Base-by-base conservation (phyloP, 2,329 filamentous ascomycete genomes). In the Chaetothyriales sp. region DNA sequence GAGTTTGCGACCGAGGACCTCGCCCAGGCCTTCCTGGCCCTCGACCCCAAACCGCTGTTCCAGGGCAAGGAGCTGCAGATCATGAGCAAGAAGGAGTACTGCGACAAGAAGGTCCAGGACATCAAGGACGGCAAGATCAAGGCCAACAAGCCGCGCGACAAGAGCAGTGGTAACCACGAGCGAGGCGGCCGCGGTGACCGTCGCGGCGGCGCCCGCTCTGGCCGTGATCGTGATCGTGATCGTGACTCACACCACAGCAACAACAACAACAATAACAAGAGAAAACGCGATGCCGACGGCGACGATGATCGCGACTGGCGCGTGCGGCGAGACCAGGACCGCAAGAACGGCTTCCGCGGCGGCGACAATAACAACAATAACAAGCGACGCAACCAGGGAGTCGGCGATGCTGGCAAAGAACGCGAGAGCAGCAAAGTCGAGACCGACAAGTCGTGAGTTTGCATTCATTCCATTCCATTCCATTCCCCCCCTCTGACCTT, bases 21-120 rank as follows among this genome's bases (percentile, higher is more conserved):
- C 19, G 82, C 86, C 61, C 76, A 88, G 66, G 80, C 80, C 53
- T 98, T 98, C 70, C 71, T 95, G 54, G 79, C 73, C 12, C 71
- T 87, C 43, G 84, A 94, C 50, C 82, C 86, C 18, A 81, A 84
- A 66, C 92, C 92, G 53, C 79, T 82, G 66, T 98, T 81, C 80
- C 81, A 94, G 67, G 88, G 77, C 48, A 75, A 85, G 58, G 81
- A 86, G 32, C 75, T 96, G 48, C 71, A 81, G 64, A 82, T 92
- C 70, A 89, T 86, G 80, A 81, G 80, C 68, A 98, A 98, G 81
- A 78, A 79, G 62, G 84, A 80, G 18, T 98, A 98, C 68, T 83
- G 84, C 58, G 76, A 83, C n/a, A 79, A 82, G 66, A 90, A 90
- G 73, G 75, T 74, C 51, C 71, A 80, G 50, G 77, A 84, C 39